phyloP scores from a whole-genome alignment of 192 early-diverging fungal genomes.

The Backusella tarrabulga region DNA sequence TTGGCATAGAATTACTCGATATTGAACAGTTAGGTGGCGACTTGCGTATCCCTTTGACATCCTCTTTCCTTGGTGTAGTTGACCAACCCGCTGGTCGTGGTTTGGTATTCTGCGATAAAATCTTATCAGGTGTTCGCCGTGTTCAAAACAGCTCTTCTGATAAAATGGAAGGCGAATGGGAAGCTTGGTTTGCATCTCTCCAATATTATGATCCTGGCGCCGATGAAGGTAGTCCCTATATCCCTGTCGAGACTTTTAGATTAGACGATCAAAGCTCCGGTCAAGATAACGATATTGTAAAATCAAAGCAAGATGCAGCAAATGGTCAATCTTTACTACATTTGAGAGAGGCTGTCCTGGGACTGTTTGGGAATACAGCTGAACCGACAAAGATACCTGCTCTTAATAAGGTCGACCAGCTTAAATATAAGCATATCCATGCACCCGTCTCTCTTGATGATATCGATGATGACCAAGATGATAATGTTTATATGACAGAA shows the following conservation, averaged over 20 bases:
- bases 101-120: constrained; percentile 28
- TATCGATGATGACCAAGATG: neutral
- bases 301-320: neutral
- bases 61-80: constrained; percentile 26
- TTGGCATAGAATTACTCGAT: constrained; percentile 22
- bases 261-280: neutral
- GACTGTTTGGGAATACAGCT: neutral
- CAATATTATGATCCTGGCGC: constrained; percentile 22
- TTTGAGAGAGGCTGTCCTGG: neutral
- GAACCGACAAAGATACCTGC: neutral
- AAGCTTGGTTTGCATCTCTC: constrained; percentile 30
- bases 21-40: constrained; percentile 34
- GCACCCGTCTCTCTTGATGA: neutral
- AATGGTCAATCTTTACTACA: neutral
- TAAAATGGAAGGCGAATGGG: constrained; percentile 9
- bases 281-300: neutral
- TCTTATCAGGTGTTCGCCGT: constrained; percentile 31
- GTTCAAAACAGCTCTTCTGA: neutral
- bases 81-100: constrained; percentile 18
- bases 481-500: constrained; percentile 15
- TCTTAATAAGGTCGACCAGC: neutral
- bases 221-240: neutral
- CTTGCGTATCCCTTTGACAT: constrained; percentile 15
- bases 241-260: constrained; percentile 15
- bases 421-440: neutral